These are phyloP conservation scores for Bruguiera gymnorhiza DNA, from an alignment of 345 rosid genomes.

Conservation along the genomic window DNA sequence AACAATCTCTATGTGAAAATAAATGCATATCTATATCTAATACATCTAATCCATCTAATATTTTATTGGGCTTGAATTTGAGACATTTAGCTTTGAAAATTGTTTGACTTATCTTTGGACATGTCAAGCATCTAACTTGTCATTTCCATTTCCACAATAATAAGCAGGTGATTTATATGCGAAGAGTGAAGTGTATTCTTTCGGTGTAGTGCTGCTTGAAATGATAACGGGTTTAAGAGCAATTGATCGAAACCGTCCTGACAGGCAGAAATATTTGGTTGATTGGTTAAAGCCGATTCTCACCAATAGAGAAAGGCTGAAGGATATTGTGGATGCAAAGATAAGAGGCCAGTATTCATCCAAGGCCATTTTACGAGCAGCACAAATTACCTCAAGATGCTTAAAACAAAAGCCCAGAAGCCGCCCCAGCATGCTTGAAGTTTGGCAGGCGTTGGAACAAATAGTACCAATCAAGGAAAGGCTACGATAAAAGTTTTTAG, in stretches of 20 bases:
- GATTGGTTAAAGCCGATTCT: constrained; percentile 53
- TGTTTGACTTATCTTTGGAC: no score
- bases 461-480: constrained; percentile 35
- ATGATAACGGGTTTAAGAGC: constrained; percentile 51
- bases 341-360: constrained; percentile 54
- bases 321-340: constrained; percentile 38
- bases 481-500: not conserved
- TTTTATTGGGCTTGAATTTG: no score
- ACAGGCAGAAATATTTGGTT: constrained; percentile 42
- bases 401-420: constrained; percentile 38
- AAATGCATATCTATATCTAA: no score
- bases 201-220: constrained; percentile 64
- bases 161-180: constrained; percentile 52
- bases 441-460: constrained; percentile 44
- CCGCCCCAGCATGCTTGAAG: constrained; percentile 62
- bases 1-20: no score
- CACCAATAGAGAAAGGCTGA: constrained; percentile 35
- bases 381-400: constrained; percentile 43
- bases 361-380: constrained; percentile 38
- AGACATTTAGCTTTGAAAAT: no score
- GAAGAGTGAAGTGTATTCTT: constrained; percentile 67
- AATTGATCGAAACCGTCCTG: constrained; percentile 35
- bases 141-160: no score
- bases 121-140: no score
- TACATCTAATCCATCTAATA: no score